Conservation (phyloP, 148 eudicot genomes). For the Camellia granthamiana region DNA sequence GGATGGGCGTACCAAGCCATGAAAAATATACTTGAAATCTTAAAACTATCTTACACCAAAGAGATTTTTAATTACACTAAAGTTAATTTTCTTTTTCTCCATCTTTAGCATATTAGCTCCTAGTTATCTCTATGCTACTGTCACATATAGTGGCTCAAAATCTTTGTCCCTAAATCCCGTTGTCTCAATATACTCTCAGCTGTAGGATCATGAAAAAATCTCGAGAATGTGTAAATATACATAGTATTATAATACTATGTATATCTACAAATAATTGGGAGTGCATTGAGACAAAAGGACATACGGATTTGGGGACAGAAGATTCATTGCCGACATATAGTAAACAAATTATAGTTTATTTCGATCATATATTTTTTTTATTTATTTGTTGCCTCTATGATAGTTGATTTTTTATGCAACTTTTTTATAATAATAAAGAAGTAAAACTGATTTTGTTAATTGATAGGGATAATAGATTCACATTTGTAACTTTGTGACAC, state of each 20-base stretch:
- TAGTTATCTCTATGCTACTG: background rate
- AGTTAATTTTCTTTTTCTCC: no score
- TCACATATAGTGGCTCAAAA: no score
- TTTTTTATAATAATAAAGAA: background rate
- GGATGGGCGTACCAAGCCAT: background rate
- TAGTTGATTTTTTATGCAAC: background rate
- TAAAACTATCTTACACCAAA: background rate
- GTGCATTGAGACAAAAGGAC: no score
- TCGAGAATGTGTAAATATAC: no score
- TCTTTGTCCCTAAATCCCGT: no score
- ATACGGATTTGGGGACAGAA: no score
- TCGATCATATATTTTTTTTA: background rate
- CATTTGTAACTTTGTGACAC: constrained; percentile 4
- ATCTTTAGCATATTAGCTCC: background rate
- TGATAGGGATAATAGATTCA: background rate
- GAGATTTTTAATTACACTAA: no score
- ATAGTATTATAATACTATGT: no score
- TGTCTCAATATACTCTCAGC: no score
- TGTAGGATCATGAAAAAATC: no score
- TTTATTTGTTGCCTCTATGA: background rate
- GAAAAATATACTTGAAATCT: background rate
- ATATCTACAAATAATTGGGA: no score
- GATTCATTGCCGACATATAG: no score
- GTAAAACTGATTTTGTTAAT: background rate
- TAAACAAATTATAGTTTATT: background rate